Evolutionary conservation across 2,329 filamentous ascomycete species (phyloP).

Genomic region (Parastagonospora nodorum): DNA sequence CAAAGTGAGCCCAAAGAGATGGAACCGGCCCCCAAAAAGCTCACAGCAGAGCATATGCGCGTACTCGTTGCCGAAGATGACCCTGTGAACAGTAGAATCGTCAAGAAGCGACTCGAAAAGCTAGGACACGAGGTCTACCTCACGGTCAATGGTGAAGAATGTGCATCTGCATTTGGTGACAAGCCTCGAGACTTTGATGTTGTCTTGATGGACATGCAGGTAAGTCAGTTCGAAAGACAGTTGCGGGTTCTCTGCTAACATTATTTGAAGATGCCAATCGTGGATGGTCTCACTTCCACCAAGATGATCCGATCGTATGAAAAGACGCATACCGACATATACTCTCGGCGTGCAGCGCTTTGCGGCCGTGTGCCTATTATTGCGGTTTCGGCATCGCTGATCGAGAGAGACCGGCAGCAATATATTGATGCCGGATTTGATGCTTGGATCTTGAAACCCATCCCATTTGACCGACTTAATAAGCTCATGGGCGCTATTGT

Average conservation of each 20-base stretch:
- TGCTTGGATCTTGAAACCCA: constrained; percentile 88
- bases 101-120: constrained; percentile 80
- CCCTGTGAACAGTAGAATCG: constrained; percentile 81
- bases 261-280: constrained; percentile 78
- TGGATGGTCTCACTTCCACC: constrained; percentile 80
- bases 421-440: constrained; percentile 85
- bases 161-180: constrained; percentile 71
- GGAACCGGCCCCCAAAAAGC: constrained; percentile 11
- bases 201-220: constrained; percentile 92
- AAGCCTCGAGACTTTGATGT: constrained; percentile 70
- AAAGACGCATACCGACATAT: constrained; percentile 55
- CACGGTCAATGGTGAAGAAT: constrained; percentile 84
- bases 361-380: constrained; percentile 79
- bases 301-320: constrained; percentile 82
- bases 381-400: constrained; percentile 81
- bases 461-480: constrained; percentile 77
- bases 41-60: constrained; percentile 56
- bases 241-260: constrained; percentile 6
- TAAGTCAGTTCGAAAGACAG: constrained; percentile 49
- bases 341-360: constrained; percentile 63
- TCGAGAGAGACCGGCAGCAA: constrained; percentile 69
- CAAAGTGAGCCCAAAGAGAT: constrained; percentile 19
- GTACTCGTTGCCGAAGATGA: constrained; percentile 88
- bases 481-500: constrained; percentile 72
- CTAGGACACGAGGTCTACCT: constrained; percentile 72